These are phyloP conservation scores for Cucurbita pepo DNA, from an alignment of 306 rosid genomes.

Conservation along the genomic window DNA sequence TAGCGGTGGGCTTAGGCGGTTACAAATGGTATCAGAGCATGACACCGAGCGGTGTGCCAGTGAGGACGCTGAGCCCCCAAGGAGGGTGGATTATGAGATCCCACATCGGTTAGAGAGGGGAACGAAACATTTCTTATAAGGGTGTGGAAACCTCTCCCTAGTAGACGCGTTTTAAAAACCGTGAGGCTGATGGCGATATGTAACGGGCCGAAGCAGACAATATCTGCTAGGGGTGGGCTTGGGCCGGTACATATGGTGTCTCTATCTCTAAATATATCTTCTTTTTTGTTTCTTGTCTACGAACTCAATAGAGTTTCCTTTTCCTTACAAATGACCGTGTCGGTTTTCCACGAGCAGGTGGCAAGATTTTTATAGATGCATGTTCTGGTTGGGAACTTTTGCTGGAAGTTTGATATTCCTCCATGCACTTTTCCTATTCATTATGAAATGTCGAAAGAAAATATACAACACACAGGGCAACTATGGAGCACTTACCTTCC, in stretches of 20 bases:
- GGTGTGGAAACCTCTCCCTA: no score
- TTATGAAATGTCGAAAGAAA: slow-evolving; percentile 52
- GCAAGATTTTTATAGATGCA: slow-evolving; percentile 56
- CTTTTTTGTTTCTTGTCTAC: background rate
- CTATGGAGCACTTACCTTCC: slow-evolving; percentile 68
- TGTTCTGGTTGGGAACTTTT: slow-evolving; percentile 73
- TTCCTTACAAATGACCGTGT: background rate
- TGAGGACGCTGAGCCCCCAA: no score
- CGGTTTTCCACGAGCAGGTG: slow-evolving; percentile 32
- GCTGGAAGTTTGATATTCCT: slow-evolving; percentile 48
- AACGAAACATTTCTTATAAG: no score
- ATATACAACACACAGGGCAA: slow-evolving; percentile 28
- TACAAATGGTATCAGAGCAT: no score
- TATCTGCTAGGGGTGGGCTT: no score
- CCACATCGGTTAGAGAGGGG: no score
- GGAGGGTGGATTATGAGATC: no score
- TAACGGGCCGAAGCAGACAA: no score
- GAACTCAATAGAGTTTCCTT: background rate
- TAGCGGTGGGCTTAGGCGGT: no score
- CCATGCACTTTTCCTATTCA: slow-evolving; percentile 44
- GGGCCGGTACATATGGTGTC: no score
- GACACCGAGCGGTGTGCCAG: no score
- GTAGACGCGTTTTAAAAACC: background rate
- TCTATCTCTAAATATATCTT: background rate
- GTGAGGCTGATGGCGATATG: no score